Evolutionary conservation across 2,329 filamentous ascomycete species (phyloP).

Genomic region (Hymenoscyphus occultus): DNA sequence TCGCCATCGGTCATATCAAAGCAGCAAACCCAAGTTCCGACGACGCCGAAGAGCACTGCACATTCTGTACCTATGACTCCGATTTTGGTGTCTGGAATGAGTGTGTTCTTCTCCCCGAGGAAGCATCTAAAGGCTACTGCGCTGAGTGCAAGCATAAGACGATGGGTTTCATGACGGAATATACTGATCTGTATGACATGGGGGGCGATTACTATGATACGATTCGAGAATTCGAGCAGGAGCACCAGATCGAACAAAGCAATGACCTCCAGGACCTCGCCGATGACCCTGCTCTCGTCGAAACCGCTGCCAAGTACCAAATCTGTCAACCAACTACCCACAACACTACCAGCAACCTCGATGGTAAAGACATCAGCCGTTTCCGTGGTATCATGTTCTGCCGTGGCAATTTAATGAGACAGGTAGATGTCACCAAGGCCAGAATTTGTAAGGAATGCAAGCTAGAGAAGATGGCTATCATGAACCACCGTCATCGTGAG

Average conservation of each 20-base stretch:
- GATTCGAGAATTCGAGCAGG: background rate
- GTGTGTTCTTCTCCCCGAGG: conserved; percentile 17
- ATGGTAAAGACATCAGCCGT: conserved; percentile 11
- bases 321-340: background rate
- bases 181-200: background rate
- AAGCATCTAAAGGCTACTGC: conserved; percentile 22
- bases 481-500: conserved; percentile 16
- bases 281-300: background rate
- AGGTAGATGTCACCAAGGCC: conserved; percentile 23
- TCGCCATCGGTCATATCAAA: conserved; percentile 10
- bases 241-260: background rate
- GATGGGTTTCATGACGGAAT: background rate
- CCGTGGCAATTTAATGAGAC: conserved; percentile 17
- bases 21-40: conserved; percentile 4
- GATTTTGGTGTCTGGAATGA: conserved; percentile 22
- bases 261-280: background rate
- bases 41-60: conserved; percentile 11
- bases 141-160: conserved; percentile 14
- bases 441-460: conserved; percentile 22
- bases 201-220: background rate
- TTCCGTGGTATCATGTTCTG: conserved; percentile 17
- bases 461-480: conserved; percentile 17
- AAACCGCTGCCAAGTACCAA: background rate
- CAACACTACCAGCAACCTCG: conserved; percentile 1
- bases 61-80: conserved; percentile 22